phyloP scores from a whole-genome alignment of 768 basidiomycete species.

The Kwoniella bestiolae region DNA sequence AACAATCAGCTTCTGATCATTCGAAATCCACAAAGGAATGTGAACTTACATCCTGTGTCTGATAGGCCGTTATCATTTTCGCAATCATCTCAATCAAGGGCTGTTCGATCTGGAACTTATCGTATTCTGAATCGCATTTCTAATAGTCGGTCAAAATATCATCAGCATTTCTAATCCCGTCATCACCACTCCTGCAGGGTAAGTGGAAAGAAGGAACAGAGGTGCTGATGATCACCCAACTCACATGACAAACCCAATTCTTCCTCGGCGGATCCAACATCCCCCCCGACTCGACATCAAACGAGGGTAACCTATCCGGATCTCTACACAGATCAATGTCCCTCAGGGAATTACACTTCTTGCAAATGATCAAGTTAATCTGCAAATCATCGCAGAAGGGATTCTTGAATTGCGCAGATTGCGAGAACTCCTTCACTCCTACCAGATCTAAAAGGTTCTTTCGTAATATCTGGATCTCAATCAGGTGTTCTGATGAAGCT shows the following conservation, averaged over 20 bases:
- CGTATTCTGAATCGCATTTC: constrained; percentile 81
- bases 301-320: constrained; percentile 70
- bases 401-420: constrained; percentile 83
- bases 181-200: no score
- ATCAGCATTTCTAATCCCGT: not conserved
- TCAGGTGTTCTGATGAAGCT: constrained; percentile 71
- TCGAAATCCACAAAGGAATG: not conserved
- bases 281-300: constrained; percentile 47
- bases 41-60: constrained; percentile 73
- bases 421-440: constrained; percentile 81
- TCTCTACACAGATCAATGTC: constrained; percentile 98
- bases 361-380: constrained; percentile 83
- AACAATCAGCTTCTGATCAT: not conserved
- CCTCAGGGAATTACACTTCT: constrained; percentile 77
- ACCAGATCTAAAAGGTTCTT: constrained; percentile 87
- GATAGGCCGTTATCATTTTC: constrained; percentile 71
- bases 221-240: constrained; percentile 48
- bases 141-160: constrained; percentile 30
- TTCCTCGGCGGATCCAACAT: constrained; percentile 59
- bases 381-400: constrained; percentile 89
- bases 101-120: constrained; percentile 84
- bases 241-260: constrained; percentile 57
- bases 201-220: not conserved
- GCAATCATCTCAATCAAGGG: constrained; percentile 77
- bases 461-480: constrained; percentile 86